Conservation (phyloP, 2,329 filamentous ascomycete genomes). For the Pseudopyricularia cyperi region DNA sequence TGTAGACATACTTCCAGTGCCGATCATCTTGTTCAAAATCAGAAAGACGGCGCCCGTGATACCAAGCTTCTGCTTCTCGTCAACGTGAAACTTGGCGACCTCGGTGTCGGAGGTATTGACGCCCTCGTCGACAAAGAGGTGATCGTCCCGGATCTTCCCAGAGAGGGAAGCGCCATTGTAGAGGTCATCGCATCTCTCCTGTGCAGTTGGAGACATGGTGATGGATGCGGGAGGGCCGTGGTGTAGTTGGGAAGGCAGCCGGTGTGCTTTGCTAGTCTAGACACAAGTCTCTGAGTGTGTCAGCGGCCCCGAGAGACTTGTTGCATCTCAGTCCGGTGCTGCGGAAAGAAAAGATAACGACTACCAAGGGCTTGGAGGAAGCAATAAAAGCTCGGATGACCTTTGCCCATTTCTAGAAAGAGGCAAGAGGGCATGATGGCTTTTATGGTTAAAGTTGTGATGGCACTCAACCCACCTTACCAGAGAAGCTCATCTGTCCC, state of each 20-base stretch:
- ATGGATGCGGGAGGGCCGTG: neutral
- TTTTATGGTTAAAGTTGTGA: too few species aligned
- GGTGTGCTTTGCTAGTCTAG: too few species aligned
- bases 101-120: neutral
- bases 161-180: neutral
- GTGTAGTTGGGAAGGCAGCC: neutral
- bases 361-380: too few species aligned
- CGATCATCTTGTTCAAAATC: conserved; percentile 47
- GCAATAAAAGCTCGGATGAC: neutral
- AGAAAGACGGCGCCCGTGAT: conserved; percentile 38
- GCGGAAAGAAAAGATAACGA: neutral
- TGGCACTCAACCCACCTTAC: too few species aligned
- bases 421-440: too few species aligned
- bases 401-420: neutral
- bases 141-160: neutral
- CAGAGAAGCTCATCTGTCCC: too few species aligned
- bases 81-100: conserved; percentile 16
- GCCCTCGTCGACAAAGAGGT: neutral
- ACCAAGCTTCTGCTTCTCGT: conserved; percentile 35
- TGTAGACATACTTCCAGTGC: conserved; percentile 35
- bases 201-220: too few species aligned
- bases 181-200: neutral
- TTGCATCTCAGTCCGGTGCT: too few species aligned
- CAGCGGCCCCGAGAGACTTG: neutral
- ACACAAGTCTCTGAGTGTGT: neutral